Conservation (phyloP, 805 yeast species). For the Wickerhamiella lipophila region DNA sequence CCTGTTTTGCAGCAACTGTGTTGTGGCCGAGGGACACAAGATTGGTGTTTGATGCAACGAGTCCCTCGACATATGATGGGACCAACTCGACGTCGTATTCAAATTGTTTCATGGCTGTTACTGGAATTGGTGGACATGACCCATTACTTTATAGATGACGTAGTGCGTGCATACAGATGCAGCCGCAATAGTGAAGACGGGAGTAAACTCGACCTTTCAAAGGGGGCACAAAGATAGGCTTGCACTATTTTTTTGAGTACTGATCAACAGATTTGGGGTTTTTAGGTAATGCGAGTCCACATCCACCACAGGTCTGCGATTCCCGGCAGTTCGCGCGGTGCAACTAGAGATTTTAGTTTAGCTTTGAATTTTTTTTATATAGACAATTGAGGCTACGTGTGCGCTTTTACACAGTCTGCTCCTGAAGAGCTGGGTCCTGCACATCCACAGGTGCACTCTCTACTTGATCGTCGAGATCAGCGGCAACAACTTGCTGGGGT, state of each 20-base stretch:
- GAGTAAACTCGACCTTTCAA: too few species aligned
- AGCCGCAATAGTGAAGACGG: background rate
- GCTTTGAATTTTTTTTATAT: background rate
- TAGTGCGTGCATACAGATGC: background rate
- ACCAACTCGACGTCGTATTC: conserved; percentile 10
- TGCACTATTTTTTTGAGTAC: too few species aligned
- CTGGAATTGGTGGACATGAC: too few species aligned
- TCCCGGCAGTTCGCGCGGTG: too few species aligned
- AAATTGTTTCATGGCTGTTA: conserved; percentile 12
- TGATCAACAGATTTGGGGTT: too few species aligned
- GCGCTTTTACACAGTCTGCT: conserved; percentile 1
- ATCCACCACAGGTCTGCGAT: too few species aligned
- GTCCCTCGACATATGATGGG: conserved; percentile 9
- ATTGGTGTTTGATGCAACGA: conserved; percentile 11
- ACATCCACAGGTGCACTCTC: conserved; percentile 10
- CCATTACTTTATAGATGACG: background rate
- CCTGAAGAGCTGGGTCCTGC: conserved; percentile 2
- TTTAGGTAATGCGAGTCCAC: too few species aligned
- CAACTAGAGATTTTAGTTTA: too few species aligned
- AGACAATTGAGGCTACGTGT: background rate
- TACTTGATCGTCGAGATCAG: conserved; percentile 6
- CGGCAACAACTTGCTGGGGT: background rate
- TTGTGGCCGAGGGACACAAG: conserved; percentile 8
- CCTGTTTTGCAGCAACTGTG: conserved; percentile 9
- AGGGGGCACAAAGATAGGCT: too few species aligned